Evolutionary conservation across 331 rosid genomes (phyloP), one percentile per base, ranked within the genome.

Genomic region (Pyracantha coccinea): DNA sequence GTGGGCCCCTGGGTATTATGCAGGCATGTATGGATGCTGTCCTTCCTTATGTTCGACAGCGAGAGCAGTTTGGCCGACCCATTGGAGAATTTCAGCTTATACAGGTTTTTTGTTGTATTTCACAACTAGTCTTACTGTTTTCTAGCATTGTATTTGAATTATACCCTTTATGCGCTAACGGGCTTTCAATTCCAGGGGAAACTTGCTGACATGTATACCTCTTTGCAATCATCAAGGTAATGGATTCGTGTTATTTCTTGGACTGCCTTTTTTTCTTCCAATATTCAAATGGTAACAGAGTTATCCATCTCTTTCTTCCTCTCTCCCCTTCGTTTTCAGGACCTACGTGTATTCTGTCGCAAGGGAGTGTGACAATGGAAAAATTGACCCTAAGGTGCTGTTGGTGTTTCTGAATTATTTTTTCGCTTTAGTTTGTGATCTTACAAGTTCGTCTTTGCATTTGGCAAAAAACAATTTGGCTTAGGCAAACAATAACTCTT

Each of bases 1-100:
- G 87, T 72, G 98, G 96, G 33, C 98, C 98, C 60, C 86, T 93
- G 19, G 97, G 98, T 38, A 85, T 90, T 74, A 94, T 94, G 98
- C 98, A 94, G 87, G 94, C 98, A 54, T 85, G 97, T 73, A 89
- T 94, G 77, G 98, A 91, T 79, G 92, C 77, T 65, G 93, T 75
- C 68, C 90, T 94, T 77, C 98, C 98, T 74, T 91, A 94, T 76
- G 87, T 90, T 85, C 91, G 88, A 79, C 93, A 94, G 83, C 75
- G 98, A 85, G 98, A 90, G 86, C 98, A 91, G 79, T 94, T 91
- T 82, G 98, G 96, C 71, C 97, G 82, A 82, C 97, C 97, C 13
- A 94, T 94, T 64, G 98, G 98, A 67, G 96, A 94, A 81, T 94
- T 91, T 85, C 98, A 94, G 85, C 90, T 94, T 76, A 89, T 94